Evolutionary conservation across 2,329 filamentous ascomycete genomes (phyloP).

Genomic region (Blastomyces parvus): DNA sequence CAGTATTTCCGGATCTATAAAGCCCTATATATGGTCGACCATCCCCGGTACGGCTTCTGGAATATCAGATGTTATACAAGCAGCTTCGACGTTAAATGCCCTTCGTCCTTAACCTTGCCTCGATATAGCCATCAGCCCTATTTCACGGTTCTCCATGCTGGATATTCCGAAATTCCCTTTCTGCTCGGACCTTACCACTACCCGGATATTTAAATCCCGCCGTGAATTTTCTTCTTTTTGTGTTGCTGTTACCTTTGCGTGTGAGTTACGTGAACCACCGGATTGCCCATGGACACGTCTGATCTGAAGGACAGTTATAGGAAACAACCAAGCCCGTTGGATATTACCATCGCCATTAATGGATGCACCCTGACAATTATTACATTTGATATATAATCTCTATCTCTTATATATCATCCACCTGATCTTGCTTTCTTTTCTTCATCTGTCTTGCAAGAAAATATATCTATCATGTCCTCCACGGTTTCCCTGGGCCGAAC

Average conservation of each 20-base stretch:
- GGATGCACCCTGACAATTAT: constrained; percentile 6
- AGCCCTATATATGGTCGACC: constrained; percentile 5
- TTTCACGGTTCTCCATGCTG: constrained; percentile 7
- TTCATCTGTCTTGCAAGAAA: constrained; percentile 9
- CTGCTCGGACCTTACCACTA: neutral
- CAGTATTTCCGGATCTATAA: neutral
- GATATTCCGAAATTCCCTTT: constrained; percentile 5
- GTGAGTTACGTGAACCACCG: constrained; percentile 14
- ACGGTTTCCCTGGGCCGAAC: constrained; percentile 22
- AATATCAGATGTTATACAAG: neutral
- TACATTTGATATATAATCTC: constrained; percentile 5
- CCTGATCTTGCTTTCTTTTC: constrained; percentile 8
- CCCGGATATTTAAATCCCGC: constrained; percentile 7
- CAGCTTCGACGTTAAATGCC: neutral
- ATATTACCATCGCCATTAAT: constrained; percentile 11
- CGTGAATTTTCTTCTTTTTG: constrained; percentile 4
- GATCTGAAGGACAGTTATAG: constrained; percentile 13
- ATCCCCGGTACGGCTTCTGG: neutral
- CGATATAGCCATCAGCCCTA: neutral
- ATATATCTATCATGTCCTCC: constrained; percentile 17
- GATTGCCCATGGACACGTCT: constrained; percentile 15
- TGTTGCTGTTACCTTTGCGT: constrained; percentile 6
- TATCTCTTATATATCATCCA: constrained; percentile 3
- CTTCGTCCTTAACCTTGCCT: constrained; percentile 1
- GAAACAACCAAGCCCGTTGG: constrained; percentile 12